Evolutionary conservation across 1,284 basidiomycete species (phyloP), one percentile per base, ranked within the genome.

Genomic region (Pseudozyma flocculosa): DNA sequence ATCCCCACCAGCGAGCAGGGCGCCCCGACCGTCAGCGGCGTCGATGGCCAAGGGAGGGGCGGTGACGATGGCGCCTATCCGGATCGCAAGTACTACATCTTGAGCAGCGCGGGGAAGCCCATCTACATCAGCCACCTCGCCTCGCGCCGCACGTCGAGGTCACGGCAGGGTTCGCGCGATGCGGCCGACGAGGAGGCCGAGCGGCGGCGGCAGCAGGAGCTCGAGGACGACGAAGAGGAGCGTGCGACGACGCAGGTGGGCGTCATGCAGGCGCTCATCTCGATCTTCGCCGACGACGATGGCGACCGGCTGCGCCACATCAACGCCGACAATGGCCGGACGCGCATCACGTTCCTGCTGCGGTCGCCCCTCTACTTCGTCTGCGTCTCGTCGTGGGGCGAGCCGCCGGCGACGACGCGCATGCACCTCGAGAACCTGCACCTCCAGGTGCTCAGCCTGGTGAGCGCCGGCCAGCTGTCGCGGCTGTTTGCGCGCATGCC

Each of bases 381-480:
- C 19, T 92, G 88, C 66, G 87, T 87, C 2, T 92, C 90, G 24
- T 86, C 87, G 21, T 94, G 90, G 89, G 88, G 89, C 24, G 92
- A 95, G 78, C 92, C 93, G 0, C 91, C 94, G 78, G 88, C 88
- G 63, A 87, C 93, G 67, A 87, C 89, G 61, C 86, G 92, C 43
- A 85, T 86, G 42, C 94, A 97, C 81, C 84, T 98, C 61, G 93
- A 97, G 77, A 93, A 94, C 78, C 83, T 98, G 10, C 88, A 98
- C 76, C 81, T 94, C 3, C 92, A 95, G 79, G 89, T 97, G 45
- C 79, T 96, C 43, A 92, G 89, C 61, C 86, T 96, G 23, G 86
- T 97, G 30, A 89, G 92, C 0, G 87, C 85, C 1, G 83, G 87
- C 9, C 92, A 96, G 77, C 82, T 99, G 4, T 83, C 85, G 26